These are phyloP conservation scores for Oenanthe sinensis DNA, from an alignment of 129 eudicot genomes.

Conservation along the genomic window DNA sequence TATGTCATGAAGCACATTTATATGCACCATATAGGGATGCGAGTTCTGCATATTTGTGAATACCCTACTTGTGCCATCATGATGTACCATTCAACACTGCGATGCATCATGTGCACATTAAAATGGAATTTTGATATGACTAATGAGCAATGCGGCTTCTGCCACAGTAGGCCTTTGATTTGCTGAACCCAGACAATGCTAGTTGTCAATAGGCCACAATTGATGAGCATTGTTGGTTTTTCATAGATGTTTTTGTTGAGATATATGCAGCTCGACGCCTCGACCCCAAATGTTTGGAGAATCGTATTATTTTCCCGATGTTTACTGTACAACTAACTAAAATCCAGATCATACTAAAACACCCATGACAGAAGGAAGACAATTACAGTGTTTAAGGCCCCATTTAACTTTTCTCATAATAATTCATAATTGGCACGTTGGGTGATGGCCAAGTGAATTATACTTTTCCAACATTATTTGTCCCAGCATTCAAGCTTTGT, in stretches of 20 bases:
- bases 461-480: neutral
- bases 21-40: neutral
- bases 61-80: neutral
- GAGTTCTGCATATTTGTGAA: neutral
- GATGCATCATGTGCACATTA: neutral
- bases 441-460: neutral
- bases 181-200: neutral
- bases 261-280: neutral
- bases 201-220: neutral
- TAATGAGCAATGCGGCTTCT: neutral
- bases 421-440: neutral
- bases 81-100: neutral
- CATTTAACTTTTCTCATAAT: neutral
- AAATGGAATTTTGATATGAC: neutral
- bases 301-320: neutral
- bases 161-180: neutral
- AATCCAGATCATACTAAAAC: neutral
- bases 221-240: neutral
- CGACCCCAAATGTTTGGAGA: neutral
- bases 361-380: neutral
- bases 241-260: neutral
- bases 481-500: neutral
- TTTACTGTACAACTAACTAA: neutral
- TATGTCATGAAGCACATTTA: neutral
- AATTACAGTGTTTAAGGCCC: neutral